A percentile compares a stretch with the other conserved stretches of the same genome.
phyloP scores from a whole-genome alignment of 352 stramenopile genomes.

The Phytophthora cajani region DNA sequence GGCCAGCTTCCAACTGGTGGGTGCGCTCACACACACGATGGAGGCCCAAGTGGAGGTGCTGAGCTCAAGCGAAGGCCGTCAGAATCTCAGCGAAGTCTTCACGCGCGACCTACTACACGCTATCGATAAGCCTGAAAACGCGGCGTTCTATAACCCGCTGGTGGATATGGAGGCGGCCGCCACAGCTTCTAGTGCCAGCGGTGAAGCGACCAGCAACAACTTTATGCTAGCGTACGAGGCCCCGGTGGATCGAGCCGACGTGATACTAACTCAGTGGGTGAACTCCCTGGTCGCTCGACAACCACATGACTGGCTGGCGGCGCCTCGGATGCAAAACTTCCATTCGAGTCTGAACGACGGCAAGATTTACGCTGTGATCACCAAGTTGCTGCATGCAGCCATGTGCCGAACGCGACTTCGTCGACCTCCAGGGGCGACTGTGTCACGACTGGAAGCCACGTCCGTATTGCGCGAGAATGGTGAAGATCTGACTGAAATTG shows the following conservation, averaged over 20 bases:
- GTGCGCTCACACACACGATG: conserved; percentile 50
- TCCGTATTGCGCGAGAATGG: conserved; percentile 79
- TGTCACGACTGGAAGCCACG: conserved; percentile 59
- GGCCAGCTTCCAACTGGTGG: conserved; percentile 67
- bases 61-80: conserved; percentile 61
- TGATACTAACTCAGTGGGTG: conserved; percentile 79
- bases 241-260: conserved; percentile 67
- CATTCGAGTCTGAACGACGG: conserved; percentile 71
- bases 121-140: conserved; percentile 72
- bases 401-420: conserved; percentile 63
- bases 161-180: conserved; percentile 45
- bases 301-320: conserved; percentile 56
- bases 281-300: conserved; percentile 63
- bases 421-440: conserved; percentile 27
- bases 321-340: conserved; percentile 68
- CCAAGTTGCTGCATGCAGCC: conserved; percentile 66
- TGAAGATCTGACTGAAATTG: conserved; percentile 81
- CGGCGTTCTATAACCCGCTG: conserved; percentile 71
- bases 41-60: conserved; percentile 70
- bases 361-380: conserved; percentile 59
- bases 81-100: conserved; percentile 71
- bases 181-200: conserved; percentile 1
- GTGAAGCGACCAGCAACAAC: conserved; percentile 10
- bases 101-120: conserved; percentile 65
- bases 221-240: conserved; percentile 53